These are phyloP conservation scores for Elongisporangium senticosum DNA, from an alignment of 352 stramenopile genomes.

Conservation along the genomic window DNA sequence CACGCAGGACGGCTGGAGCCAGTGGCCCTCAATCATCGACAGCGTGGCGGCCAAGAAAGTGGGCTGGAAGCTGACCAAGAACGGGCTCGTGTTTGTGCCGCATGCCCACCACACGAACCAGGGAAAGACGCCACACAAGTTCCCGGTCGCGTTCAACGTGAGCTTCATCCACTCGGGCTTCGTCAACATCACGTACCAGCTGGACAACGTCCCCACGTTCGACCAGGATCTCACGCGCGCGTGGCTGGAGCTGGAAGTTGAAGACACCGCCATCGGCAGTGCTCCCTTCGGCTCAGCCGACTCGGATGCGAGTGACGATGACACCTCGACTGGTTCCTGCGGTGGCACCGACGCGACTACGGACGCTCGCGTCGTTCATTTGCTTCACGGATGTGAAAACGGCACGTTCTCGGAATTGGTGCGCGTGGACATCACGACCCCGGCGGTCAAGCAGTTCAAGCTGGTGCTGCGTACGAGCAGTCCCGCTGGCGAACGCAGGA, in stretches of 20 bases:
- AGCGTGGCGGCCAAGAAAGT: constrained; percentile 19
- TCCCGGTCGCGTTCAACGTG: constrained; percentile 47
- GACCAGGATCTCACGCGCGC: constrained; percentile 43
- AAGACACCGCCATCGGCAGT: constrained; percentile 8
- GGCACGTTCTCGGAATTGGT: constrained; percentile 55
- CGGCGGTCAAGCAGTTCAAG: constrained; percentile 40
- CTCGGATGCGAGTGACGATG: constrained; percentile 5
- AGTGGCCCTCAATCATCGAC: constrained; percentile 59
- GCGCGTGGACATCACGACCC: constrained; percentile 41
- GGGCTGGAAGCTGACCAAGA: constrained; percentile 67
- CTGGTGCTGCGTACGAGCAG: constrained; percentile 55
- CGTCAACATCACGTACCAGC: constrained; percentile 60
- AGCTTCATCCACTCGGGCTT: constrained; percentile 44
- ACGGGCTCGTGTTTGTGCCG: constrained; percentile 37
- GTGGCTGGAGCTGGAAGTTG: constrained; percentile 68
- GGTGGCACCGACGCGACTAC: constrained; percentile 4
- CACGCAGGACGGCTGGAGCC: constrained; percentile 48
- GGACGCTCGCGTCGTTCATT: constrained; percentile 34
- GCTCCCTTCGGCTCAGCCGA: not conserved
- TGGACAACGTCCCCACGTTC: constrained; percentile 62
- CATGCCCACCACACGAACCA: constrained; percentile 17
- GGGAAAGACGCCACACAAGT: constrained; percentile 12
- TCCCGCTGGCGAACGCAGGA: constrained; percentile 29
- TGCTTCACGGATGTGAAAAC: constrained; percentile 61
- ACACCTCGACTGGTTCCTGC: not conserved